Evolutionary conservation across 352 stramenopile species (phyloP).

Genomic region (Phytopythium boreale): DNA sequence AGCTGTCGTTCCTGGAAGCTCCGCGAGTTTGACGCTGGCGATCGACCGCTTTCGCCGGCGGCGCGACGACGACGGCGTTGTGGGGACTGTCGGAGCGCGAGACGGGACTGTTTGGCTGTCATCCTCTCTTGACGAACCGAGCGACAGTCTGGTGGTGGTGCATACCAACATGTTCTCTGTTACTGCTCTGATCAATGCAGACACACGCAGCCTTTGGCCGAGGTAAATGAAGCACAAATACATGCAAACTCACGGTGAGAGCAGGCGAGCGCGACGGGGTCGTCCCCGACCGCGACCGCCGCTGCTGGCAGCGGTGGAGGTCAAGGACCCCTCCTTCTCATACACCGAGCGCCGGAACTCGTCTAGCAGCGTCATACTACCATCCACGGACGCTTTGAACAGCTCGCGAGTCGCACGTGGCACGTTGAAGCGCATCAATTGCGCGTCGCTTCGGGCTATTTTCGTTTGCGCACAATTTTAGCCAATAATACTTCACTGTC

Average conservation of each 20-base stretch:
- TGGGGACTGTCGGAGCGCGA: neutral
- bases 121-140: neutral
- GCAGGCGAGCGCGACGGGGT: slow-evolving; percentile 19
- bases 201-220: no score
- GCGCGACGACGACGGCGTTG: neutral
- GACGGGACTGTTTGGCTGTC: neutral
- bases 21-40: neutral
- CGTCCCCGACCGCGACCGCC: slow-evolving; percentile 17
- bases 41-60: neutral
- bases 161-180: neutral
- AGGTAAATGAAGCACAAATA: neutral
- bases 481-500: neutral
- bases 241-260: slow-evolving; percentile 37
- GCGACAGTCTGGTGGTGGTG: neutral
- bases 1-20: neutral
- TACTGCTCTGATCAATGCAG: neutral
- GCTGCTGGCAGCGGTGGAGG: slow-evolving; percentile 15
- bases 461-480: neutral
- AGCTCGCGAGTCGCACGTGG: neutral
- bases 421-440: slow-evolving; percentile 7
- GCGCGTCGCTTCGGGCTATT: slow-evolving; percentile 1
- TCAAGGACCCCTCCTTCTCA: slow-evolving; percentile 18
- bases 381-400: neutral
- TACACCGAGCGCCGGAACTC: slow-evolving; percentile 58
- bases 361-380: slow-evolving; percentile 59